phyloP scores from a whole-genome alignment of 2,329 filamentous ascomycete species.

The Colletotrichum paranaense region DNA sequence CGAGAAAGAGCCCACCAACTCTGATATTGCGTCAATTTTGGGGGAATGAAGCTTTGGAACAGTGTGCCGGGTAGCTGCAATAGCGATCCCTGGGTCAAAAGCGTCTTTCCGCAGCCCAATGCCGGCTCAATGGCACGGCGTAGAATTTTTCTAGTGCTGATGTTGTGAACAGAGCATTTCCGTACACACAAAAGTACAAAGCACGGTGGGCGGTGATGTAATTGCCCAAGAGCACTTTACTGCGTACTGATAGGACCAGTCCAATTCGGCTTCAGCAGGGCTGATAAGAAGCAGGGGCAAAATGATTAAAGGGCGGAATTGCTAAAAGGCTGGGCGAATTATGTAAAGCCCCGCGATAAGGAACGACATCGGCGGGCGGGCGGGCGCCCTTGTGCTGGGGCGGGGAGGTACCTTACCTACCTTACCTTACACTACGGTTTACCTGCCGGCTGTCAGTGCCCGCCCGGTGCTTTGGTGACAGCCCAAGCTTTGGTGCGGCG shows the following conservation, averaged over 20 bases:
- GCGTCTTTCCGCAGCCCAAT: not conserved
- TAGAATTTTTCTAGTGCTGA: not conserved
- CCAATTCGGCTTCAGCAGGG: slow-evolving; percentile 17
- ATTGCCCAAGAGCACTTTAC: not conserved
- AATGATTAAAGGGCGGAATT: not conserved
- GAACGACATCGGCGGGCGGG: slow-evolving; percentile 25
- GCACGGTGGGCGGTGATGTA: slow-evolving; percentile 16
- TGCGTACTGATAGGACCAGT: not conserved
- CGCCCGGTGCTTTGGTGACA: not conserved
- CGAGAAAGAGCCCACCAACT: slow-evolving; percentile 5
- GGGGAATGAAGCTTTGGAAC: not conserved
- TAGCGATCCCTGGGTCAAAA: not conserved
- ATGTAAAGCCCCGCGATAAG: slow-evolving; percentile 31
- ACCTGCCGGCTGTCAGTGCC: not conserved
- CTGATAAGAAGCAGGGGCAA: slow-evolving; percentile 27
- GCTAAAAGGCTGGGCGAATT: slow-evolving; percentile 18
- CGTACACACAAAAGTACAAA: not conserved
- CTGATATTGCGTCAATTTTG: slow-evolving; percentile 19
- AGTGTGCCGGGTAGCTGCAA: not conserved
- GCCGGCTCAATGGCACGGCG: slow-evolving; percentile 15
- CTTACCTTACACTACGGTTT: no score
- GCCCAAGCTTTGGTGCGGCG: not conserved
- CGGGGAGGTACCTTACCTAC: not conserved
- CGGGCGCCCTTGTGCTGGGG: slow-evolving; percentile 1
- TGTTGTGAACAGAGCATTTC: not conserved